Base-by-base conservation (phyloP, 176 grass and related monocot genomes). In the Puya raimondii region DNA sequence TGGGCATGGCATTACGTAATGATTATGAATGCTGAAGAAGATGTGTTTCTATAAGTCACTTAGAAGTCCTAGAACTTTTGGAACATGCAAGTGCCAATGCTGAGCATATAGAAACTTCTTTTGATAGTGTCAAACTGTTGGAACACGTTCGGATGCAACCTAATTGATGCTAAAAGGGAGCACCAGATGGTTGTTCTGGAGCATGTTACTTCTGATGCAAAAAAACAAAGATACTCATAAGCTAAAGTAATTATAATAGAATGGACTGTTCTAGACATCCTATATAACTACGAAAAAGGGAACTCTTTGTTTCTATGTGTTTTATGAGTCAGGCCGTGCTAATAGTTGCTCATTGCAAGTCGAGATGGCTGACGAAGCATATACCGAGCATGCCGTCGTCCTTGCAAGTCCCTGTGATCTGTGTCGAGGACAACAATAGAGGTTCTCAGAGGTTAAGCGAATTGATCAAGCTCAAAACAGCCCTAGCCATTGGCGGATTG, bases 301-400 rank as follows among this genome's bases (percentile, higher is more conserved):
- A 9, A 14, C 18, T 66, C 69, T 76, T 9, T 75, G 27, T 0
- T 71, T 49, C 22, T 33, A 3, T 49, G 49, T 72, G 22, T 63
- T 69, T 63, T 79, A 64, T 77, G 23, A 3, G 27, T 29, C 27
- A 96, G 93, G 86, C 74, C 63, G 84, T 96, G 63, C 73, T 96
- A 54, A 42, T 96, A 81, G 79, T 84, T 25, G 66, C 88, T 2
- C 86, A 92, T 76, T 96, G 88, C 72, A 92, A 87, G 49, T 85
- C 86, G 54, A 91, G 88, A 56, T 92, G 86, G 93, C 75, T 96
- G 67, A 96, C 93, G 22, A 96, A 92, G 54, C 93, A 92, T 68
- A 81, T 96, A 63, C 79, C 88, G 15, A 76, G 50, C 21, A 70
- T 96, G 64, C 86, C 93, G 77, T 84, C 74, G 17, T 77, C 81